Evolutionary conservation across 2,329 filamentous ascomycete species (phyloP), one percentile per base, ranked within the genome.

Genomic region (Calonectria henricotiae): DNA sequence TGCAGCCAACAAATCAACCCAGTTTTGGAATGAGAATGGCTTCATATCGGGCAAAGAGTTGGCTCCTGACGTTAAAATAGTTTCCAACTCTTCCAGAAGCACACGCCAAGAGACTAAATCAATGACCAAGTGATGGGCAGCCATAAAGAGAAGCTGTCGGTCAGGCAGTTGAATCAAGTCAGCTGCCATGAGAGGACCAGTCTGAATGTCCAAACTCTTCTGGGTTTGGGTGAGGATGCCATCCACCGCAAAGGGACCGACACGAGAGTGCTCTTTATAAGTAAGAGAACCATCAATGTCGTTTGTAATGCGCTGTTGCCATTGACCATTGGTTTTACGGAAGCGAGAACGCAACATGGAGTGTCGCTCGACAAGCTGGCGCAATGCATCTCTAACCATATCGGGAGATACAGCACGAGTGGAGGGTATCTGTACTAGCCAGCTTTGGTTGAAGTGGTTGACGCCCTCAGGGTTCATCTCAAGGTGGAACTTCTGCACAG

Each of bases 81-180:
- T 11, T 62, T 87, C 84, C 0, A 75, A n/a, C 5, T 75, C 74
- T 11, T 75, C 70, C 0, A 75, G 78, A 1, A 87, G 76, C 5
- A 86, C 77, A 35, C 84, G 78, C 85, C 85, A 87, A 0, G 85
- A 85, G 0, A 87, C 85, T 1, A 87, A 77, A 55, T 86, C 85
- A 35, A 86, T 82, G 5, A 83, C 78, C 0, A 84, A 70, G 64
- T 84, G 83, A 39, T 84, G 82, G 0, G 77, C 77, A 2, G 78
- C 79, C 9, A 85, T 64, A 32, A 83, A 83, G 5, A 84, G 43
- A 2, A 76, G 71, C 23, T 83, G 78, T 2, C 75, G 44, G n/a
- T 76, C 69, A 2, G 67, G 27, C 25, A 51, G 17, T 5, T 73
- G 27, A 5, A 75, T 71, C 1, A 75, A 61, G 6, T 75, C 67